Percentiles rank a stretch among this genome's conserved stretches.
Conservation (phyloP, 2,329 filamentous ascomycete genomes). For the Pestalotiopsis sp. region DNA sequence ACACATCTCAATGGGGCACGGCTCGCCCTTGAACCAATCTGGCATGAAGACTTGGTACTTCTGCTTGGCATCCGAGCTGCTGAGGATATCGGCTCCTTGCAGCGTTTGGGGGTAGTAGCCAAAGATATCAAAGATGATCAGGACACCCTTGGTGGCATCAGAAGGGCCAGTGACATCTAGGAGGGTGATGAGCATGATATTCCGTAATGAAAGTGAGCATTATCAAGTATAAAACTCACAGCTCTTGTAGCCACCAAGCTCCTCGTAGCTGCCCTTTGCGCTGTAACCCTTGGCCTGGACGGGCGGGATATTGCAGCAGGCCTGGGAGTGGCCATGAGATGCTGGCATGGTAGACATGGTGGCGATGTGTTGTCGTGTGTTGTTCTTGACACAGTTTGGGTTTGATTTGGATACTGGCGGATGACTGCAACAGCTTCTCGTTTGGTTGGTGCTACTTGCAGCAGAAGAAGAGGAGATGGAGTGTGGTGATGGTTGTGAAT, state of each 20-base stretch:
- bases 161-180: conserved; percentile 50
- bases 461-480: neutral
- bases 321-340: conserved; percentile 55
- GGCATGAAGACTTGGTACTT: conserved; percentile 89
- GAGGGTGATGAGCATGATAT: neutral
- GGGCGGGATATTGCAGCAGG: conserved; percentile 63
- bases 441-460: neutral
- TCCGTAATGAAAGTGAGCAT: neutral
- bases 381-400: neutral
- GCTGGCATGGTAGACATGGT: conserved; percentile 55
- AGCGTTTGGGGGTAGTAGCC: conserved; percentile 72
- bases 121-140: conserved; percentile 71
- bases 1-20: conserved; percentile 57
- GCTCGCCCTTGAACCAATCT: conserved; percentile 84
- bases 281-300: conserved; percentile 59
- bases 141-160: conserved; percentile 58
- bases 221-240: conserved; percentile 34
- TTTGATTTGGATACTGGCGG: neutral
- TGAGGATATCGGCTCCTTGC: conserved; percentile 71
- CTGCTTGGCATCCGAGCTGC: conserved; percentile 55
- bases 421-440: conserved; percentile 4
- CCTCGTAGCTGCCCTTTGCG: conserved; percentile 58
- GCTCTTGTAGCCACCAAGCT: conserved; percentile 58
- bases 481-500: neutral
- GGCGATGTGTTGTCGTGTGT: conserved; percentile 16